Evolutionary conservation across 352 stramenopile species (phyloP), one percentile per base, ranked within the genome.

Genomic region (Phytopythium vexans): DNA sequence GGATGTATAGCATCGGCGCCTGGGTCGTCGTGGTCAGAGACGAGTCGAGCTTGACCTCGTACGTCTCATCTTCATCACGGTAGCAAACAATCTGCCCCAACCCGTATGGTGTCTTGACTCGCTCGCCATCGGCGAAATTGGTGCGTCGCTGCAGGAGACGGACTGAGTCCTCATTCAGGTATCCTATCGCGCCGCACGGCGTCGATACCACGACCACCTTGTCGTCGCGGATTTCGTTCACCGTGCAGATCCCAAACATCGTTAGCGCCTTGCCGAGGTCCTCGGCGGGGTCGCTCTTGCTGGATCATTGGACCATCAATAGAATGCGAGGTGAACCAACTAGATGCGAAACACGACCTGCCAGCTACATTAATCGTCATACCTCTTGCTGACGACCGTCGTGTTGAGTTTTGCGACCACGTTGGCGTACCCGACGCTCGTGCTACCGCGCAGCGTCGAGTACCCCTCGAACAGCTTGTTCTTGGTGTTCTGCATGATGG

Each of bases 401-500:
- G 70, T 86, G 56, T 80, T 82, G 56, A 87, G 78, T 52, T 87
- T 87, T 45, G 74, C 74, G 12, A 78, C 71, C 16, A 86, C 72
- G 31, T 57, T 69, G 14, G 64, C 59, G 52, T 82, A 82, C 3
- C 66, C 69, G 15, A 48, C 68, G 54, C 60, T 70, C 14, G 72
- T 73, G 52, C 77, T 91, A 37, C 77, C 71, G 37, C 77, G 70
- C 49, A 92, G 66, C 12, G 77, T 85, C 57, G 78, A 89, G 73
- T 89, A 88, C 21, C 82, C 78, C 55, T 89, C 77, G 41, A 92
- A 89, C 32, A 92, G 63, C 38, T 62, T 72, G 60, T 88, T 91
- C 64, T 91, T 93, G 32, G 77, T 90, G 64, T 83, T 86, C 55
- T 90, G 76, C 41, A 90, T 87, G 43, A 90, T 72, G 34, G 72